phyloP scores from a whole-genome alignment of 257 asterid species.

The Leptodermis oblonga region DNA sequence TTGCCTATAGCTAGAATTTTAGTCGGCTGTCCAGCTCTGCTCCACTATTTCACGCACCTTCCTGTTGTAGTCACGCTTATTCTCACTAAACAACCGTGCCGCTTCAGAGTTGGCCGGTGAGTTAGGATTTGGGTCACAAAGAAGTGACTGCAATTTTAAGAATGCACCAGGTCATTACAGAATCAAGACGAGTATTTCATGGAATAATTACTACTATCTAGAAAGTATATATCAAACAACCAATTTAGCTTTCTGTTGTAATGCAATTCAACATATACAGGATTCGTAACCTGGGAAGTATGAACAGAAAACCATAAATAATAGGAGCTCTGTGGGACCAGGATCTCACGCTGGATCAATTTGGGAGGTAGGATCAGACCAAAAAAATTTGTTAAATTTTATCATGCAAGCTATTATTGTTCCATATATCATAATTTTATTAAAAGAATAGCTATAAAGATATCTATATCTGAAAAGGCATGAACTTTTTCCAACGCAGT shows the following conservation, averaged over 20 bases:
- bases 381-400: too few species aligned
- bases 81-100: conserved; percentile 82
- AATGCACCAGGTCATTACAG: not conserved
- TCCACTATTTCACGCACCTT: conserved; percentile 86
- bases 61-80: conserved; percentile 89
- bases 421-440: too few species aligned
- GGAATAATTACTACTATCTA: not conserved
- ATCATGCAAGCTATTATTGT: too few species aligned
- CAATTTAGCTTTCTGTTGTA: not conserved
- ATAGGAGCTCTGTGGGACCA: too few species aligned
- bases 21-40: conserved; percentile 96
- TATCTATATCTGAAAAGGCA: too few species aligned
- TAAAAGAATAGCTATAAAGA: too few species aligned
- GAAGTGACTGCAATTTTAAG: conserved; percentile 57
- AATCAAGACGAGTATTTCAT: not conserved
- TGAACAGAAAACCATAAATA: not conserved
- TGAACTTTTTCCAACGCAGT: too few species aligned
- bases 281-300: too few species aligned
- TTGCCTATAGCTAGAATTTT: conserved; percentile 13
- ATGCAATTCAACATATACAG: not conserved
- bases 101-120: conserved; percentile 97
- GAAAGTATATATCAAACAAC: not conserved
- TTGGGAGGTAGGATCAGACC: too few species aligned
- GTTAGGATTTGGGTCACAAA: conserved; percentile 87
- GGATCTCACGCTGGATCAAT: too few species aligned